These are phyloP conservation scores for Chaetomium sp. DNA, from an alignment of 2,329 filamentous ascomycete genomes.

Conservation along the genomic window DNA sequence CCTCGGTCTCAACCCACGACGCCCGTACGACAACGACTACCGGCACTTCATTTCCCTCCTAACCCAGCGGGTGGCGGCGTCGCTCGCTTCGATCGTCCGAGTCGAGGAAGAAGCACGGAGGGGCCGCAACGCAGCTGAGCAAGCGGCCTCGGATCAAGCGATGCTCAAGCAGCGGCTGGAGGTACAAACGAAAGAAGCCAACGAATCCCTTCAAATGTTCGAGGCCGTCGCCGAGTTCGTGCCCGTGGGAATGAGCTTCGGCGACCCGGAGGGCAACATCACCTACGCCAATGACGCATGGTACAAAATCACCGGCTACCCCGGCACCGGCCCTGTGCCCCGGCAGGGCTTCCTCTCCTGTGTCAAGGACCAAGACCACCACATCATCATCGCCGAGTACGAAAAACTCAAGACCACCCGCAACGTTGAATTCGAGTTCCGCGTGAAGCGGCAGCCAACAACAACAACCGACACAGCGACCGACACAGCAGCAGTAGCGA, in stretches of 20 bases:
- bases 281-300: conserved; percentile 67
- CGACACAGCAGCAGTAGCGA: background rate
- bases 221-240: conserved; percentile 66
- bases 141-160: conserved; percentile 61
- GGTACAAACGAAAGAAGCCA: conserved; percentile 44
- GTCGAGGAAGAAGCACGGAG: conserved; percentile 65
- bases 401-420: conserved; percentile 34
- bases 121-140: conserved; percentile 48
- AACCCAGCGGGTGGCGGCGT: conserved; percentile 55
- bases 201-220: conserved; percentile 57
- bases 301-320: conserved; percentile 45
- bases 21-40: conserved; percentile 69
- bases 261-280: conserved; percentile 56
- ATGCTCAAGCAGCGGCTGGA: conserved; percentile 60
- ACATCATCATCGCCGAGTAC: conserved; percentile 36
- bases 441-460: conserved; percentile 29
- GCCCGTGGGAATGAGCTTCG: conserved; percentile 68
- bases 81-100: conserved; percentile 62
- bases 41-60: conserved; percentile 56
- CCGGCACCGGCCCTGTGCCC: conserved; percentile 24
- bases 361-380: conserved; percentile 41
- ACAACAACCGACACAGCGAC: too few species aligned
- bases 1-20: conserved; percentile 62
- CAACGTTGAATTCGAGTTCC: conserved; percentile 43
- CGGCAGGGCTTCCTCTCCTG: conserved; percentile 36